A percentile compares a stretch with the other conserved stretches of the same genome.
These are phyloP conservation scores for Gracilaria gracilis DNA, from an alignment of 23 red algal genomes.

Conservation along the genomic window DNA sequence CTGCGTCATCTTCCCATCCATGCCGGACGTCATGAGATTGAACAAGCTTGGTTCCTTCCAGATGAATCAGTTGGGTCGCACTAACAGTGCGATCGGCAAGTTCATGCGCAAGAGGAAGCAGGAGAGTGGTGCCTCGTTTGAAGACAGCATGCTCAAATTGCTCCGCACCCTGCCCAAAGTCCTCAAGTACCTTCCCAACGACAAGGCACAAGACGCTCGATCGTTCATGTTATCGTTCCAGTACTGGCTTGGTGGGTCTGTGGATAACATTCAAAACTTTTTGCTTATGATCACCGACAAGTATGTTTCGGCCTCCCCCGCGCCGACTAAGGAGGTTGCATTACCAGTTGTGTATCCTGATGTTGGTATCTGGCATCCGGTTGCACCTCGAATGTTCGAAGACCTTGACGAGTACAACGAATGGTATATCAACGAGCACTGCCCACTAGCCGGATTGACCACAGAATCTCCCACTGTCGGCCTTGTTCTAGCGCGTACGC, in stretches of 20 bases:
- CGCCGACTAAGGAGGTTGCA: constrained; percentile 33
- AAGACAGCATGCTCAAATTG: constrained; percentile 95
- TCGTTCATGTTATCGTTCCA: constrained; percentile 99
- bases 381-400: constrained; percentile 96
- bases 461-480: constrained; percentile 78
- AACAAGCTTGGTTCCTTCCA: constrained; percentile 98
- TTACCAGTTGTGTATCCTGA: constrained; percentile 95
- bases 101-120: constrained; percentile 95
- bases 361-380: constrained; percentile 98
- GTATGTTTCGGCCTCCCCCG: constrained; percentile 82
- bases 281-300: constrained; percentile 97
- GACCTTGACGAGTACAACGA: constrained; percentile 86
- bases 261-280: constrained; percentile 98
- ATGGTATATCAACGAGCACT: constrained; percentile 96
- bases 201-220: constrained; percentile 99
- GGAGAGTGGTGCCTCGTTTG: constrained; percentile 90
- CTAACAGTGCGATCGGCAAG: constrained; percentile 78
- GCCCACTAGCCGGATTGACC: constrained; percentile 65
- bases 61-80: constrained; percentile 90
- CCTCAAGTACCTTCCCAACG: constrained; percentile 99
- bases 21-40: constrained; percentile 98
- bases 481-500: constrained; percentile 89
- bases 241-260: constrained; percentile 97
- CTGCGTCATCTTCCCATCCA: constrained; percentile 98
- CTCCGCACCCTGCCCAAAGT: constrained; percentile 98